Percentiles rank a stretch among this genome's conserved stretches.
Evolutionary conservation across 148 eudicot genomes (phyloP).

Genomic region (Rhododendron williamsianum): DNA sequence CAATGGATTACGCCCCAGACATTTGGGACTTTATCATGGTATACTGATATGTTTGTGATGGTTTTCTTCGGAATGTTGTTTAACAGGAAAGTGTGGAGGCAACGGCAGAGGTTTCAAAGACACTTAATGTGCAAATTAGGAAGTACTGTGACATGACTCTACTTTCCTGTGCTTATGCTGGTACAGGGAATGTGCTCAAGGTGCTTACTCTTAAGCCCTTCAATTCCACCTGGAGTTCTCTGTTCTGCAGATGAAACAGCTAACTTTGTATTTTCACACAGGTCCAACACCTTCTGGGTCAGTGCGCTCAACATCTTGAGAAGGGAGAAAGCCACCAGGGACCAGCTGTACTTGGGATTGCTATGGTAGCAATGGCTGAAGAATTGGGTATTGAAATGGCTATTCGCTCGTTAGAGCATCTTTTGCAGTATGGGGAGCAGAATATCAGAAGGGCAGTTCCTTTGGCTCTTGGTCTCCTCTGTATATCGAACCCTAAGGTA

Average conservation of each 20-base stretch:
- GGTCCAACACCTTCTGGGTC: conserved; percentile 92
- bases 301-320: conserved; percentile 88
- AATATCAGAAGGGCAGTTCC: conserved; percentile 94
- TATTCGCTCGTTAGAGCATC: conserved; percentile 87
- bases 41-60: not conserved
- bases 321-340: conserved; percentile 91
- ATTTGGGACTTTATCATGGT: not conserved
- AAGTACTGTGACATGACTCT: conserved; percentile 91
- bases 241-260: not conserved
- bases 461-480: conserved; percentile 81
- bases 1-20: not conserved
- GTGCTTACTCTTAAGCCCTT: conserved; percentile 23
- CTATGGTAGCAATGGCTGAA: conserved; percentile 98
- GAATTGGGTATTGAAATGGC: conserved; percentile 91
- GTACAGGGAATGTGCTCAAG: conserved; percentile 96
- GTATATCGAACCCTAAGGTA: conserved; percentile 90
- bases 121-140: conserved; percentile 81
- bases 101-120: conserved; percentile 87
- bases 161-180: conserved; percentile 97
- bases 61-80: not conserved
- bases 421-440: conserved; percentile 93
- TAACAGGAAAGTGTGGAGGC: conserved; percentile 85
- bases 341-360: conserved; percentile 91
- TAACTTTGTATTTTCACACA: conserved; percentile 17
- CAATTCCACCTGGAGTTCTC: conserved; percentile 1